Percentiles rank a stretch among this genome's conserved stretches.
phyloP scores from a whole-genome alignment of 106 monocot species.

The Dioscorea zingiberensis region DNA sequence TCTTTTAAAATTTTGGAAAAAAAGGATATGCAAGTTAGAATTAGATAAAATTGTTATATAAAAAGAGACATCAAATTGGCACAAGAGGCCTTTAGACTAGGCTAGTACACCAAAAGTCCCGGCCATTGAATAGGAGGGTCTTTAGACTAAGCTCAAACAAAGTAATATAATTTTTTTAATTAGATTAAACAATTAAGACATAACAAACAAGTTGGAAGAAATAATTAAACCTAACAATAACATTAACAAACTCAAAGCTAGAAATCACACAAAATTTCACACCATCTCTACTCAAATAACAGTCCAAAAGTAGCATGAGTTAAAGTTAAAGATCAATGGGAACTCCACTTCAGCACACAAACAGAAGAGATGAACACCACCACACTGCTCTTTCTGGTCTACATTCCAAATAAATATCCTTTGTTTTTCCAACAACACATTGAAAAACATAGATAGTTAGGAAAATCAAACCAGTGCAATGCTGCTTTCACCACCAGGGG shows the following conservation, averaged over 20 bases:
- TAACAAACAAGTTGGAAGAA: no score
- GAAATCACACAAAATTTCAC: background rate
- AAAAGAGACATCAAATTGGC: background rate
- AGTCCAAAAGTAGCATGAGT: background rate
- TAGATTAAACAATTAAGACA: no score
- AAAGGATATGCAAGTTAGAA: no score
- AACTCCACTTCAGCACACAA: background rate
- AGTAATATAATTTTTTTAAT: no score
- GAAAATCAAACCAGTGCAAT: constrained; percentile 19
- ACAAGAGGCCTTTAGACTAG: no score
- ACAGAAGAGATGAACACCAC: background rate
- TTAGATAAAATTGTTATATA: no score
- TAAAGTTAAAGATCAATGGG: background rate
- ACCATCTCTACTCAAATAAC: background rate
- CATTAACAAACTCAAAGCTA: no score
- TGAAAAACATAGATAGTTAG: background rate
- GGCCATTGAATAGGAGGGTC: no score
- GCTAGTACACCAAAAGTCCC: no score
- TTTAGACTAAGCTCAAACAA: no score
- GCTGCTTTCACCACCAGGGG: constrained; percentile 81
- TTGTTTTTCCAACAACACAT: constrained; percentile 1
- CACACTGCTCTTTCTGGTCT: background rate
- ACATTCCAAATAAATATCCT: background rate
- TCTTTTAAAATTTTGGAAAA: no score
- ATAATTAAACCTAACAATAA: no score